Base-by-base conservation (phyloP, 2,329 filamentous ascomycete genomes). In the Fusarium sp. region DNA sequence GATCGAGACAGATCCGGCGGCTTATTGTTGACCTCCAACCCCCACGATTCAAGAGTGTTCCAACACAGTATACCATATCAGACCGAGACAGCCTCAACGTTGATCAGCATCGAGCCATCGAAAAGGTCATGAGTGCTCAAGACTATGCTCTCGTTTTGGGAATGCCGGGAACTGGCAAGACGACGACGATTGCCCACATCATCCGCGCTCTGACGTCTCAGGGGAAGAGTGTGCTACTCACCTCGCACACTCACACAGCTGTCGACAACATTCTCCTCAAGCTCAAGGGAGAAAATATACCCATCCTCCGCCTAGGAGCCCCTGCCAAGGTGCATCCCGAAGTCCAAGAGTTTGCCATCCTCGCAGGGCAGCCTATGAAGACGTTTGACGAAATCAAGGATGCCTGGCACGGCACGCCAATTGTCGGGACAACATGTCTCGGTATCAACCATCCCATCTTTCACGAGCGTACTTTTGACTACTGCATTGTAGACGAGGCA, bases 131-230 rank as follows among this genome's bases (percentile, higher is more conserved):
- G 93, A 95, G 93, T 78, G 96, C 97, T 4, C 90, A 94, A 76
- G 95, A 99, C 84, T 99, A 98, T 82, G 96, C 97, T 9, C 88
- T 99, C n/a, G 95, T 99, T 14, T 90, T 99, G 23, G 97, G 97
- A 32, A 99, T 99, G 97, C 97, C 97, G 2, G 97, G 97, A 9
- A 99, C 97, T 0, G 97, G 97, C 67, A 99, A 99, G 83, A 99
- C 97, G 4, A 99, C 97, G 0, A 99, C 97, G 0, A 98, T 99
- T 79, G 95, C 96, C 6, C 95, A 98, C 81, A 98, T 99, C 76
- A 98, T 99, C 78, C 92, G 94, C 52, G 94, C 96, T 1, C 87
- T 99, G 34, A 93, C 97, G 6, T 91, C 93, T 0, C 94, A 97
- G 81, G 93, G 95, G 13, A 98, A 98, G 84, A 97, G 94, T 66